Evolutionary conservation across 305 asterid species (phyloP).

Genomic region (Fraxinus sp.): DNA sequence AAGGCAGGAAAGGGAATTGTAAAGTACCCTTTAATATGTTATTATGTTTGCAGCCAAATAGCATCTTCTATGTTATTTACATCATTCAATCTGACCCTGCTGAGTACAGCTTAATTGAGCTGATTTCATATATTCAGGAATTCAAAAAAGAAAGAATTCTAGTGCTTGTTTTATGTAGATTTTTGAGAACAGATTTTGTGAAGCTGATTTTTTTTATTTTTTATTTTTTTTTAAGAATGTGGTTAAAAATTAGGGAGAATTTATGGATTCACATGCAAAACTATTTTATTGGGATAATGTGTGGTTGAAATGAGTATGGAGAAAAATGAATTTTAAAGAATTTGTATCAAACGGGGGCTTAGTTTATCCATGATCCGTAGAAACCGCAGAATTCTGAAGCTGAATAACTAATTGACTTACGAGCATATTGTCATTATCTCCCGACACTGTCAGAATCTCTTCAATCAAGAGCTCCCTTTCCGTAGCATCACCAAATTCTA

Average conservation of each 20-base stretch:
- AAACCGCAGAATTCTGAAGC: neutral
- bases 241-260: neutral
- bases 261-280: neutral
- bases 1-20: neutral
- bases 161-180: neutral
- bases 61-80: neutral
- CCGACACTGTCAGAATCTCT: conserved; percentile 65
- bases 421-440: conserved; percentile 59
- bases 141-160: neutral
- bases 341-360: neutral
- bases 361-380: neutral
- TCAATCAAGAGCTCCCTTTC: conserved; percentile 61
- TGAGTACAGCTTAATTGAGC: neutral
- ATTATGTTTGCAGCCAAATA: neutral
- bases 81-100: neutral
- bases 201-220: neutral
- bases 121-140: neutral
- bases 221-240: neutral
- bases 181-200: neutral
- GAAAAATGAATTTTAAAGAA: neutral
- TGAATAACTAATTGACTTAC: conserved; percentile 36
- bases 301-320: neutral
- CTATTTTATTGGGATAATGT: neutral
- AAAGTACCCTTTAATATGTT: neutral
- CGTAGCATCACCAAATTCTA: conserved; percentile 53